Percentiles rank a stretch among this genome's conserved stretches.
phyloP scores from a whole-genome alignment of 2,329 filamentous ascomycete species.

The Microsporum canis region DNA sequence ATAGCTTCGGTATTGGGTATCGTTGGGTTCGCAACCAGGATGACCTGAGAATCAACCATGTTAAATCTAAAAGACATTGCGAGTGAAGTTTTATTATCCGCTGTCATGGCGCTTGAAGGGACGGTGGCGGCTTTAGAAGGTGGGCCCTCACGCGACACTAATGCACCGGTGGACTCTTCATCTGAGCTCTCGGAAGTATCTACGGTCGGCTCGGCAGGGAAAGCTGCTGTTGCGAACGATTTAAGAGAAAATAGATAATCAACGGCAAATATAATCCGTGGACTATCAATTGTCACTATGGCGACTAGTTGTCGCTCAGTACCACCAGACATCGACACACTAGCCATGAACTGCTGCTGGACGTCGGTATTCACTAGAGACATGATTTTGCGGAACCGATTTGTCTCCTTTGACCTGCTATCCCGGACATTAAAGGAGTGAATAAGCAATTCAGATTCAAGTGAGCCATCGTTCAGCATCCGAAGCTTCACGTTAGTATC shows the following conservation, averaged over 20 bases:
- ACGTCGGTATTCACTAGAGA: constrained; percentile 88
- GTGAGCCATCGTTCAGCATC: constrained; percentile 80
- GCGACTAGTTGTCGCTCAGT: constrained; percentile 72
- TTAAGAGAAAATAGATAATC: constrained; percentile 91
- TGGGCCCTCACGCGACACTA: not conserved
- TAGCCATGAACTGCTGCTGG: constrained; percentile 94
- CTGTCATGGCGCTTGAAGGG: not conserved
- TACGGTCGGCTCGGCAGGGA: constrained; percentile 43
- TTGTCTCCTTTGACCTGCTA: constrained; percentile 75
- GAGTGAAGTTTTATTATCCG: constrained; percentile 37
- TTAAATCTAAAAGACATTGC: constrained; percentile 82
- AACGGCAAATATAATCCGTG: constrained; percentile 83
- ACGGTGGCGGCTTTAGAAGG: not conserved
- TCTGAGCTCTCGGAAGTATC: constrained; percentile 23
- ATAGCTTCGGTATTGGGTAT: constrained; percentile 88
- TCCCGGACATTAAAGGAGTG: constrained; percentile 92
- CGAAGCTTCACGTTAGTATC: constrained; percentile 83
- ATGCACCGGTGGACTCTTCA: constrained; percentile 28
- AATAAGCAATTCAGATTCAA: constrained; percentile 88
- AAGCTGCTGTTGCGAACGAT: constrained; percentile 63
- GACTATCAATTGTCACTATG: constrained; percentile 88
- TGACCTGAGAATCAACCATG: constrained; percentile 89
- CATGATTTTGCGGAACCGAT: constrained; percentile 98
- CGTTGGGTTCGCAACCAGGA: constrained; percentile 88
- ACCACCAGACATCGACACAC: constrained; percentile 80